These are phyloP conservation scores for Talaromyces funiculosus DNA, from an alignment of 2,329 filamentous ascomycete species.

Conservation along the genomic window DNA sequence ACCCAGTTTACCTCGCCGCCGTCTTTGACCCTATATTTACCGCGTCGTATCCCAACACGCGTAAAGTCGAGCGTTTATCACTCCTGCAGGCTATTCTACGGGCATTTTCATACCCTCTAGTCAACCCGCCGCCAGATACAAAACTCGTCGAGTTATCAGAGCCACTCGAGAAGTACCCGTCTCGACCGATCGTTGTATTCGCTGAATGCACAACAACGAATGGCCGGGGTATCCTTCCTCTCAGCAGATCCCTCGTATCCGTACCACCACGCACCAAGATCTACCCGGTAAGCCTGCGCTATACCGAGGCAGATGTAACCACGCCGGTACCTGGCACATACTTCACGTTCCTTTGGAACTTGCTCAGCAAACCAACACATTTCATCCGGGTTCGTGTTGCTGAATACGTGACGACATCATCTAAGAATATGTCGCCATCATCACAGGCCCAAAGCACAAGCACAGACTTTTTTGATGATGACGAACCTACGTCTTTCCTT, in stretches of 20 bases:
- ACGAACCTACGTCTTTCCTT: not conserved
- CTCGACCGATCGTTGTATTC: slow-evolving; percentile 76
- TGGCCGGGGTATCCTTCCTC: slow-evolving; percentile 78
- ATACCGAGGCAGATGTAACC: slow-evolving; percentile 82
- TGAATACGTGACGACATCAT: slow-evolving; percentile 51
- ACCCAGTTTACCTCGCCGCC: slow-evolving; percentile 87
- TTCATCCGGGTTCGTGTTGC: slow-evolving; percentile 88
- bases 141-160: slow-evolving; percentile 57
- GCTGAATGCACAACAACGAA: slow-evolving; percentile 95
- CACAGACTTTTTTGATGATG: slow-evolving; percentile 20
- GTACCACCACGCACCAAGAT: slow-evolving; percentile 65
- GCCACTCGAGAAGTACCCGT: slow-evolving; percentile 63
- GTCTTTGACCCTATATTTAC: slow-evolving; percentile 97
- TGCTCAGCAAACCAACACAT: slow-evolving; percentile 79
- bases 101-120: slow-evolving; percentile 59
- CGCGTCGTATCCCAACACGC: slow-evolving; percentile 68
- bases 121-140: slow-evolving; percentile 42
- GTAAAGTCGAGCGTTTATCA: slow-evolving; percentile 68
- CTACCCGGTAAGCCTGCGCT: slow-evolving; percentile 85
- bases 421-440: slow-evolving; percentile 32
- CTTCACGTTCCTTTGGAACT: slow-evolving; percentile 71
- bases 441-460: slow-evolving; percentile 33
- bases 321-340: slow-evolving; percentile 78
- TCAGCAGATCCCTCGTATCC: slow-evolving; percentile 67
- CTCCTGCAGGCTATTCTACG: slow-evolving; percentile 69